Evolutionary conservation across 495 filamentous ascomycete species (phyloP).

Genomic region (Aspergillus bertholletiae): DNA sequence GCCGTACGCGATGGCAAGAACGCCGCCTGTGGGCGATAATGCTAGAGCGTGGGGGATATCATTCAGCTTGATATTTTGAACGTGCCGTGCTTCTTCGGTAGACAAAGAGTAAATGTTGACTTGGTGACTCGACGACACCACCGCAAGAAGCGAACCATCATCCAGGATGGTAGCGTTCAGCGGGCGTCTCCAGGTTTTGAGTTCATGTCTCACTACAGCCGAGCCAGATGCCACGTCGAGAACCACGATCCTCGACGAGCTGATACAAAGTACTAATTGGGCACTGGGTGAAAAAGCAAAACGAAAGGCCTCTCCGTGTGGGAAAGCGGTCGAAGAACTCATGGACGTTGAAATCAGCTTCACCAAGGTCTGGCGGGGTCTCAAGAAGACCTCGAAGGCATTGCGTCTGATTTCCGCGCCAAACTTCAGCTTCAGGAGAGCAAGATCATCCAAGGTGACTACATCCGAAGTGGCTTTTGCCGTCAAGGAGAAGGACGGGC

Average conservation of each 20-base stretch:
- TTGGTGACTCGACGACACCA: slow-evolving; percentile 74
- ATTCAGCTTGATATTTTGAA: slow-evolving; percentile 69
- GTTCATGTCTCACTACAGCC: slow-evolving; percentile 64
- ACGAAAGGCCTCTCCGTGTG: slow-evolving; percentile 80
- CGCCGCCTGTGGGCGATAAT: slow-evolving; percentile 74
- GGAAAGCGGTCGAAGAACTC: slow-evolving; percentile 74
- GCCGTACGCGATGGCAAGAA: slow-evolving; percentile 82
- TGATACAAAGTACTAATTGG: slow-evolving; percentile 71
- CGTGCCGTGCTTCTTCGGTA: slow-evolving; percentile 56
- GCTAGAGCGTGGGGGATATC: slow-evolving; percentile 73
- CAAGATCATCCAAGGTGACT: slow-evolving; percentile 51
- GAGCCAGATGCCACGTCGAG: slow-evolving; percentile 57
- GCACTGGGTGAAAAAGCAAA: slow-evolving; percentile 75
- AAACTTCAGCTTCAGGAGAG: slow-evolving; percentile 63
- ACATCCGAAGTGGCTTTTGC: slow-evolving; percentile 41
- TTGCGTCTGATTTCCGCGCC: slow-evolving; percentile 69
- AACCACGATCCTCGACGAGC: slow-evolving; percentile 84
- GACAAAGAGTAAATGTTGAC: slow-evolving; percentile 77
- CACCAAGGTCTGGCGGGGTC: slow-evolving; percentile 65
- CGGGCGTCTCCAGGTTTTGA: slow-evolving; percentile 76
- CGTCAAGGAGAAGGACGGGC: slow-evolving; percentile 62
- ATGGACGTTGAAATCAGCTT: slow-evolving; percentile 80
- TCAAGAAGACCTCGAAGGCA: slow-evolving; percentile 74
- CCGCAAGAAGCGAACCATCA: slow-evolving; percentile 71
- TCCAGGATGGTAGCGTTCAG: slow-evolving; percentile 76